phyloP scores from a whole-genome alignment of 2,329 filamentous ascomycete genomes.

The Sporothrix brunneoviolacea region DNA sequence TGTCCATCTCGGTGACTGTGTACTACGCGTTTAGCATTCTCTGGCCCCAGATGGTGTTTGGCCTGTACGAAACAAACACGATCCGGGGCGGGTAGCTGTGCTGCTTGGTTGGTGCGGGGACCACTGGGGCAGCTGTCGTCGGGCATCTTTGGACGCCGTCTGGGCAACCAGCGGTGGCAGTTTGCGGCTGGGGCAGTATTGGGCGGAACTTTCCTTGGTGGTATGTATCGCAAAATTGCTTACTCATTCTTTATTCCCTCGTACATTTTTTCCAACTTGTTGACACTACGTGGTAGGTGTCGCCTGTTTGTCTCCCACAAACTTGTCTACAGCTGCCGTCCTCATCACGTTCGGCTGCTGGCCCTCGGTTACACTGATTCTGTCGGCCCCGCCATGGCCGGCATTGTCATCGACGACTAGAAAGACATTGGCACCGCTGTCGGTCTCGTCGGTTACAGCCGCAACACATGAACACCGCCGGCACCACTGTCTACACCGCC shows the following conservation, averaged over 20 bases:
- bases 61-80: neutral
- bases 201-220: neutral
- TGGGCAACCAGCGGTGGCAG: neutral
- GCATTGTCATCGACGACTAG: too few relatives aligned
- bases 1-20: neutral
- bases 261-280: too few relatives aligned
- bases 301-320: neutral
- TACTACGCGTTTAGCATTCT: neutral
- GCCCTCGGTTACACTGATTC: neutral
- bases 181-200: neutral
- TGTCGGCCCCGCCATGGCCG: neutral
- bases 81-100: neutral
- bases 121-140: neutral
- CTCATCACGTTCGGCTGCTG: neutral
- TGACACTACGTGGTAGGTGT: too few relatives aligned
- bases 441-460: too few relatives aligned
- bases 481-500: too few relatives aligned
- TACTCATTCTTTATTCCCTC: too few relatives aligned
- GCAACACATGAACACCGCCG: too few relatives aligned
- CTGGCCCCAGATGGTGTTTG: neutral
- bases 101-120: neutral
- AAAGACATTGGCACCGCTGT: too few relatives aligned
- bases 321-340: neutral
- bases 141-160: neutral
- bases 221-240: too few relatives aligned